Evolutionary conservation across 2,329 filamentous ascomycete genomes (phyloP), one percentile per base, ranked within the genome.

Genomic region (Trichoderma arundinaceum): DNA sequence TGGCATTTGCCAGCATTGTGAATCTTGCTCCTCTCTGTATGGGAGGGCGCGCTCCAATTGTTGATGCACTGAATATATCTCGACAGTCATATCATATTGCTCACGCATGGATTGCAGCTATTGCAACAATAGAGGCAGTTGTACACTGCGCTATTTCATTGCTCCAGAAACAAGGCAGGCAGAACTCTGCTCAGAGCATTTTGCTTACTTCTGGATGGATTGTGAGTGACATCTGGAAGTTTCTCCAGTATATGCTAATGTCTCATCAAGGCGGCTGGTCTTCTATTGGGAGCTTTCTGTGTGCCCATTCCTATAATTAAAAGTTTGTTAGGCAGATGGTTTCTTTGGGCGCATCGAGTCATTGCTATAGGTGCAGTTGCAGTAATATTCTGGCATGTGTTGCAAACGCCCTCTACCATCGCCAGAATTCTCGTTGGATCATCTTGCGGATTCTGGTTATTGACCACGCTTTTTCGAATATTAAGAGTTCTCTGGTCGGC

Each of bases 51-150:
- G 59, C 52, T 6, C 53, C 33, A 1, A 48, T 67, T 19, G 28
- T 66, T 22, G 28, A 67, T 35, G 43, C 53, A n/a, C 6, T 67
- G 8, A 64, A 67, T n/a, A 60, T 67, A 13, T 60, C 65, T n/a
- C 48, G 38, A 38, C 6, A 54, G 9, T 64, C 12, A 38, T 62
- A 56, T 28, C 5, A 49, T 28, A 22, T 57, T 10, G 7, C 39
- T 32, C 51, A 66, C 22, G 38, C 51, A 4, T 62, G 33, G 49
- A 28, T 66, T 15, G 58, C 51, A 8, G 28, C 32, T 10, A 32
- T 62, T 38, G 43, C 28, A 10, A 38, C 57, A 7, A 28, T 56
- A 10, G 49, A 66, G 33, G 64, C 58, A 4, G 15, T 62, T 32
- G 33, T 51, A 8, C 58, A 66, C 41, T 56, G 51, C 6, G 28